Evolutionary conservation across 2,329 filamentous ascomycete species (phyloP), one percentile per base, ranked within the genome.

Genomic region (Fusarium sp.): DNA sequence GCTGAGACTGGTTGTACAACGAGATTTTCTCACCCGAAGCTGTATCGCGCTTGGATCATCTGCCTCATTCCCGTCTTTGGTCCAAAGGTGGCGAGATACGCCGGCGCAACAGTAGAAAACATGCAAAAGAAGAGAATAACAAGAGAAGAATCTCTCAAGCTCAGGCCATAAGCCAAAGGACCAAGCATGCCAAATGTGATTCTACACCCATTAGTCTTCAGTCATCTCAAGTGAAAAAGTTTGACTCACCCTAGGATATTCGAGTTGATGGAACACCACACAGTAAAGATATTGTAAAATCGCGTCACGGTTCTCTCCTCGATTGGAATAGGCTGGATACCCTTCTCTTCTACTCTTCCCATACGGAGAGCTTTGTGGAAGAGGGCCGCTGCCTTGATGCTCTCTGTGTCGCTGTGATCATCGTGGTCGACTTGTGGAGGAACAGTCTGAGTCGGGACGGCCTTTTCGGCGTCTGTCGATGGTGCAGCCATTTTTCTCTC

Each of bases 171-270:
- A 14, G 84, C 78, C 45, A 87, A 80, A 5, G 90, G 90, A 1
- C 90, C 90, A 2, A 91, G 84, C 86, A 92, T 89, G 68, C 91
- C 91, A 76, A 91, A 92, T 0, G 90, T 89, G 67, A 92, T 88
- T 3, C 89, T 88, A 32, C 45, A 9, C 5, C 1, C 23, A 16
- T 78, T 9, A 78, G 68, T 23, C 9, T 32, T 11, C 2, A 27
- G 30, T 16, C 43, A 32, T 37, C 14, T 52, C 23, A 52, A 39
- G 23, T 32, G 43, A 18, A 59, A 48, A 14, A 32, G 39, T 39
- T 37, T 37, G 35, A 78, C 83, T 75, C 70, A 85, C 85, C 83
- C 82, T 13, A 87, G 78, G 50, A 87, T 87, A 69, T 87, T 88
- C 60, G 81, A 80, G 73, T 87, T 88, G 75, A 87, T 85, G 52